A percentile compares a stretch with the other conserved stretches of the same genome.
Evolutionary conservation across 2,329 filamentous ascomycete species (phyloP).

Genomic region (Calonectria pseudoturangicola): DNA sequence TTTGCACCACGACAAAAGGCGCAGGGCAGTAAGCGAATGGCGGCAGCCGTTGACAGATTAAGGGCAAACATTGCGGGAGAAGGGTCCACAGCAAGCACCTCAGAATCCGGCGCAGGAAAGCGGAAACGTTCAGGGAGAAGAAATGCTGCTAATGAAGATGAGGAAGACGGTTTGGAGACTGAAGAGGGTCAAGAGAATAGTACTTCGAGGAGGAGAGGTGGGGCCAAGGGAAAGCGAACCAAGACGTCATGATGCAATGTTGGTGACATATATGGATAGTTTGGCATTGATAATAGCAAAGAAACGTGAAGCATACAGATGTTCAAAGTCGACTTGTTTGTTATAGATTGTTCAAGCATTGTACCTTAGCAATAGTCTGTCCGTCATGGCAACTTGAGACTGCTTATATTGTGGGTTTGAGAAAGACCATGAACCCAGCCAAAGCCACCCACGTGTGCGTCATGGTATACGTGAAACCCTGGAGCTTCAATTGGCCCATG

Average conservation of each 20-base stretch:
- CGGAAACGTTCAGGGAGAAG: slow-evolving; percentile 50
- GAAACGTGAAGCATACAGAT: not conserved
- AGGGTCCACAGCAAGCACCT: slow-evolving; percentile 10
- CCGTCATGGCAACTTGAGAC: not conserved
- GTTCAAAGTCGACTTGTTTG: not conserved
- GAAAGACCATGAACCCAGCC: not conserved
- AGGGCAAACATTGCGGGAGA: slow-evolving; percentile 62
- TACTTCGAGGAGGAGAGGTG: slow-evolving; percentile 25
- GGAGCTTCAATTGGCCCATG: not conserved
- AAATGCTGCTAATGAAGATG: slow-evolving; percentile 42
- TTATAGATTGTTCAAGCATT: not conserved
- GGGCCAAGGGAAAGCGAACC: slow-evolving; percentile 46
- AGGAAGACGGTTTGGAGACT: slow-evolving; percentile 45
- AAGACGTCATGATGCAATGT: slow-evolving; percentile 44
- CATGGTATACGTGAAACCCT: not conserved
- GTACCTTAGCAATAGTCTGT: not conserved
- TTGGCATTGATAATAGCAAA: not conserved
- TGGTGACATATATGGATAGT: not conserved
- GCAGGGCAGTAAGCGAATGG: slow-evolving; percentile 83
- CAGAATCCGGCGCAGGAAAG: slow-evolving; percentile 47
- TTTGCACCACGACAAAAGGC: slow-evolving; percentile 82
- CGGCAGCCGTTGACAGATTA: slow-evolving; percentile 81
- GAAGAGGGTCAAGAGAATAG: slow-evolving; percentile 42
- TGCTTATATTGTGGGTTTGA: not conserved
- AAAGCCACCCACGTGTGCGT: not conserved